phyloP scores from a whole-genome alignment of 2,329 filamentous ascomycete genomes.

The Apiospora malaysiana region DNA sequence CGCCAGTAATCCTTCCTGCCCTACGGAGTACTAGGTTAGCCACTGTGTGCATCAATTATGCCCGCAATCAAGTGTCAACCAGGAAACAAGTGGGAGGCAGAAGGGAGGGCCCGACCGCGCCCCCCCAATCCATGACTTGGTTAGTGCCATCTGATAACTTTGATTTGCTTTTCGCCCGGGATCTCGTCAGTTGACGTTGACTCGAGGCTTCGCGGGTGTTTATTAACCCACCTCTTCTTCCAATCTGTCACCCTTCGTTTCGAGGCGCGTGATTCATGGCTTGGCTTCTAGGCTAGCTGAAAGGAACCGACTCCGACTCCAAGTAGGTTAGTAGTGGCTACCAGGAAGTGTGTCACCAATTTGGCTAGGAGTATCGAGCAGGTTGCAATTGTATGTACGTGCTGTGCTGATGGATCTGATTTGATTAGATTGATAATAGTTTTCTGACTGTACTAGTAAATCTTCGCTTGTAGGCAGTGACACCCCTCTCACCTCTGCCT shows the following conservation, averaged over 20 bases:
- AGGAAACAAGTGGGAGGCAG: background rate
- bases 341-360: background rate
- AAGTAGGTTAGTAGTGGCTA: too few species aligned
- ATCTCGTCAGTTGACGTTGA: constrained; percentile 14
- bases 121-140: background rate
- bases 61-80: background rate
- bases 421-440: constrained; percentile 19
- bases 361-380: background rate
- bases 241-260: background rate
- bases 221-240: background rate
- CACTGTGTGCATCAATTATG: background rate
- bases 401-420: constrained; percentile 1
- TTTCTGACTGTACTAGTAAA: background rate
- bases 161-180: constrained; percentile 16
- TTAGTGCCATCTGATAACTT: constrained; percentile 24
- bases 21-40: too few species aligned
- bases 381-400: too few species aligned
- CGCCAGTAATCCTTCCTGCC: too few species aligned
- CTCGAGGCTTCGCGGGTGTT: background rate
- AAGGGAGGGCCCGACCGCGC: constrained; percentile 6
- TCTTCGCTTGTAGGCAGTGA: too few species aligned
- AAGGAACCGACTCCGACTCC: too few species aligned
- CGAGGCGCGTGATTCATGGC: background rate
- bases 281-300: background rate
- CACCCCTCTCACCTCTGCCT: too few species aligned